Percentiles rank a stretch among this genome's conserved stretches.
Evolutionary conservation across 345 rosid genomes (phyloP).

Genomic region (Boechera retrofracta): DNA sequence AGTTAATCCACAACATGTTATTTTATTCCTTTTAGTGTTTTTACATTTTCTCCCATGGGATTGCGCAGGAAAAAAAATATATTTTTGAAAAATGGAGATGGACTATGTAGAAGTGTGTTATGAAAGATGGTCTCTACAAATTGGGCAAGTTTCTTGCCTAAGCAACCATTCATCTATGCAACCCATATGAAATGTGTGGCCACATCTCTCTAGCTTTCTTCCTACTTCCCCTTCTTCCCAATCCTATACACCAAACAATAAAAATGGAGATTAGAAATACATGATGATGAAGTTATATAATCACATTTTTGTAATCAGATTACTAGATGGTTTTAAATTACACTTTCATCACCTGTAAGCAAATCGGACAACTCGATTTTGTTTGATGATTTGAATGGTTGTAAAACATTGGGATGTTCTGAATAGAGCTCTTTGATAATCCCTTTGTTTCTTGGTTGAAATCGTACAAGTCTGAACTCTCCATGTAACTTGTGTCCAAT

Average conservation of each 20-base stretch:
- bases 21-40: neutral
- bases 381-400: conserved; percentile 28
- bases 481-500: conserved; percentile 56
- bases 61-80: neutral
- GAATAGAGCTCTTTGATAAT: conserved; percentile 48
- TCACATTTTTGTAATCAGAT: neutral
- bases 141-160: conserved; percentile 71
- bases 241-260: conserved; percentile 51
- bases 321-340: neutral
- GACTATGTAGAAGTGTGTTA: conserved; percentile 7
- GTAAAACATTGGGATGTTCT: conserved; percentile 53
- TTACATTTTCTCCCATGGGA: neutral
- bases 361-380: conserved; percentile 58
- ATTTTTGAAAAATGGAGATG: neutral
- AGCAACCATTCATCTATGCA: conserved; percentile 79
- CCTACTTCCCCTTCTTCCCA: conserved; percentile 59
- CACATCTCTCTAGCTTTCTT: conserved; percentile 67
- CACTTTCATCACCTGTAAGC: conserved; percentile 63
- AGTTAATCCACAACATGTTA: neutral
- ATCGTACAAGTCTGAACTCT: conserved; percentile 66
- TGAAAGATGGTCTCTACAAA: conserved; percentile 62
- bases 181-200: conserved; percentile 66
- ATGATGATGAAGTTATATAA: neutral
- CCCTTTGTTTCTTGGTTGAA: conserved; percentile 53
- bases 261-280: neutral